These are phyloP conservation scores for Neurospora sp. DNA, from an alignment of 495 filamentous ascomycete genomes.

Conservation along the genomic window DNA sequence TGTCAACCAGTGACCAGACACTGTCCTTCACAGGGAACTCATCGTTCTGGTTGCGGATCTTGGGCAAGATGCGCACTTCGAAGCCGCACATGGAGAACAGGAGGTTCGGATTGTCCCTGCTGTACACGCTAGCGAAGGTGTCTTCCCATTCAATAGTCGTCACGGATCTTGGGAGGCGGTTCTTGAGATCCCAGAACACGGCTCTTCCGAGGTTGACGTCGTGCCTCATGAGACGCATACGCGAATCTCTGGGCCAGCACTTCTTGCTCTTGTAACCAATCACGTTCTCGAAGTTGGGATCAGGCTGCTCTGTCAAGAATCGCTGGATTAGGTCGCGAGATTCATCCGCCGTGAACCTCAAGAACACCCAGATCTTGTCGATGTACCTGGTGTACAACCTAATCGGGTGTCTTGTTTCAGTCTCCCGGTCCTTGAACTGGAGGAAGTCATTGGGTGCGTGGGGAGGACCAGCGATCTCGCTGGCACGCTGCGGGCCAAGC, in stretches of 20 bases:
- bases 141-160: slow-evolving; percentile 99
- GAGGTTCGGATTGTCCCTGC: slow-evolving; percentile 93
- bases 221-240: slow-evolving; percentile 98
- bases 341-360: slow-evolving; percentile 87
- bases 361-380: slow-evolving; percentile 97
- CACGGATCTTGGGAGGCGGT: slow-evolving; percentile 83
- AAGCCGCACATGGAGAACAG: slow-evolving; percentile 98
- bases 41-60: slow-evolving; percentile 88
- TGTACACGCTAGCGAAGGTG: slow-evolving; percentile 98
- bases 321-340: slow-evolving; percentile 94
- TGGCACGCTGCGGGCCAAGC: slow-evolving; percentile 86
- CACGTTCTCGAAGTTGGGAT: slow-evolving; percentile 99
- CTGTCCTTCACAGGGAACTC: slow-evolving; percentile 97
- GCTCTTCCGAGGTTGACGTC: slow-evolving; percentile 97
- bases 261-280: slow-evolving; percentile 99
- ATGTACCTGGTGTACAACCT: slow-evolving; percentile 95
- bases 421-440: slow-evolving; percentile 86
- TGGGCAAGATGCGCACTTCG: slow-evolving; percentile 93
- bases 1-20: slow-evolving; percentile 95
- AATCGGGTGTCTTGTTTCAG: slow-evolving; percentile 89
- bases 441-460: slow-evolving; percentile 96
- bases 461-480: slow-evolving; percentile 95
- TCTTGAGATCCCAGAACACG: slow-evolving; percentile 99
- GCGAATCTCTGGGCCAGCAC: slow-evolving; percentile 95
- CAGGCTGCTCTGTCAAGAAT: slow-evolving; percentile 95